Percentiles rank a stretch among this genome's conserved stretches.
Evolutionary conservation across 305 asterid genomes (phyloP).

Genomic region (Fraxinus paxiana): DNA sequence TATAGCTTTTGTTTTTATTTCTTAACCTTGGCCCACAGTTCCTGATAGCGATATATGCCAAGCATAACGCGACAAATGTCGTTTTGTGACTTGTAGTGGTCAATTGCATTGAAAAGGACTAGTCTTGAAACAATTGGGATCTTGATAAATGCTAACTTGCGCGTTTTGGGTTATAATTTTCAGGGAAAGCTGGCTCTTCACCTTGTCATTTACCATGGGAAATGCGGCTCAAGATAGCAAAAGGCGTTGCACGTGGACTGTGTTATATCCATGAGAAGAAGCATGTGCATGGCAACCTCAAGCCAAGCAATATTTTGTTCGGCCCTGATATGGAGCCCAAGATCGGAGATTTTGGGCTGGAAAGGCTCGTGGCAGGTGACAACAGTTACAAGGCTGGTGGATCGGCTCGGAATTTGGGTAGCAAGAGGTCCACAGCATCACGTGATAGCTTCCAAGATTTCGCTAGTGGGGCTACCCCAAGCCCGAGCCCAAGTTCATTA

Average conservation of each 20-base stretch:
- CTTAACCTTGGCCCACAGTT: slow-evolving; percentile 22
- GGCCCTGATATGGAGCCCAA: slow-evolving; percentile 83
- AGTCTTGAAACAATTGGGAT: neutral
- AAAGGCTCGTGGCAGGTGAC: slow-evolving; percentile 64
- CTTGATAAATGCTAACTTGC: slow-evolving; percentile 23
- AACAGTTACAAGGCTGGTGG: slow-evolving; percentile 59
- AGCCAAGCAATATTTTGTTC: slow-evolving; percentile 73
- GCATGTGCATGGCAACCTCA: slow-evolving; percentile 84
- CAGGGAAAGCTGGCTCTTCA: slow-evolving; percentile 83
- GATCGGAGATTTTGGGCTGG: slow-evolving; percentile 89
- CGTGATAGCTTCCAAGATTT: slow-evolving; percentile 75
- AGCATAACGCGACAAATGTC: slow-evolving; percentile 20
- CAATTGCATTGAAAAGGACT: slow-evolving; percentile 46
- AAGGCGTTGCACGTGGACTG: slow-evolving; percentile 90
- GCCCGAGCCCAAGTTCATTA: slow-evolving; percentile 75
- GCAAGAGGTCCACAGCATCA: slow-evolving; percentile 80
- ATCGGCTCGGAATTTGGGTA: slow-evolving; percentile 73
- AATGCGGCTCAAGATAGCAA: slow-evolving; percentile 72
- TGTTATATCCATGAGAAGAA: slow-evolving; percentile 84
- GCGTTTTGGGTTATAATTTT: slow-evolving; percentile 15
- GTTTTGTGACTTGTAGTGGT: neutral
- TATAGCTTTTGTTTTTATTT: slow-evolving; percentile 9
- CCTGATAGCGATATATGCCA: slow-evolving; percentile 22
- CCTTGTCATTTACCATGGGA: slow-evolving; percentile 88
- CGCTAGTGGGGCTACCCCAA: slow-evolving; percentile 59